phyloP scores from a whole-genome alignment of 805 yeast species.

The Candida coquimbonensis region DNA sequence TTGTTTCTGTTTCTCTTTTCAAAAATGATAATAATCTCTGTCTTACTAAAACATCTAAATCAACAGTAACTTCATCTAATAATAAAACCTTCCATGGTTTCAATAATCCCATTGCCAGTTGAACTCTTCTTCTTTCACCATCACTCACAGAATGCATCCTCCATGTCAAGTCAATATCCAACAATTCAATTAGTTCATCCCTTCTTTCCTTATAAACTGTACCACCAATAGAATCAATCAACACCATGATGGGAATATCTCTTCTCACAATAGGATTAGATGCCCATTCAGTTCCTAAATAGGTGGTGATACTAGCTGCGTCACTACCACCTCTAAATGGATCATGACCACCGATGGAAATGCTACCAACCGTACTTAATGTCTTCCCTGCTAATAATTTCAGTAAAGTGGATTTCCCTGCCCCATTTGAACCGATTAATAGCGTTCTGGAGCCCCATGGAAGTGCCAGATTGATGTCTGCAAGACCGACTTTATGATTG shows the following conservation, averaged over 20 bases:
- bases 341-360: constrained; percentile 73
- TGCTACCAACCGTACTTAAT: constrained; percentile 63
- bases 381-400: constrained; percentile 88
- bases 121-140: constrained; percentile 94
- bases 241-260: constrained; percentile 79
- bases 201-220: constrained; percentile 64
- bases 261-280: constrained; percentile 82
- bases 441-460: constrained; percentile 71
- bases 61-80: constrained; percentile 96
- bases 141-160: constrained; percentile 88
- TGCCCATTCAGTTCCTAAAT: constrained; percentile 97
- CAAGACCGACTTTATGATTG: constrained; percentile 54
- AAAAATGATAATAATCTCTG: constrained; percentile 65
- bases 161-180: constrained; percentile 88
- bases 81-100: constrained; percentile 84
- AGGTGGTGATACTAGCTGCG: constrained; percentile 52
- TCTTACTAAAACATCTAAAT: constrained; percentile 88
- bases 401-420: constrained; percentile 89
- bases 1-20: constrained; percentile 58
- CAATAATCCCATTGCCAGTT: constrained; percentile 84
- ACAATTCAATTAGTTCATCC: constrained; percentile 62
- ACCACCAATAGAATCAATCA: constrained; percentile 81
- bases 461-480: constrained; percentile 52
- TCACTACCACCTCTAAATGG: constrained; percentile 64
- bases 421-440: constrained; percentile 91